phyloP scores from a whole-genome alignment of 2,329 filamentous ascomycete species.

The Penicillium digitatum region DNA sequence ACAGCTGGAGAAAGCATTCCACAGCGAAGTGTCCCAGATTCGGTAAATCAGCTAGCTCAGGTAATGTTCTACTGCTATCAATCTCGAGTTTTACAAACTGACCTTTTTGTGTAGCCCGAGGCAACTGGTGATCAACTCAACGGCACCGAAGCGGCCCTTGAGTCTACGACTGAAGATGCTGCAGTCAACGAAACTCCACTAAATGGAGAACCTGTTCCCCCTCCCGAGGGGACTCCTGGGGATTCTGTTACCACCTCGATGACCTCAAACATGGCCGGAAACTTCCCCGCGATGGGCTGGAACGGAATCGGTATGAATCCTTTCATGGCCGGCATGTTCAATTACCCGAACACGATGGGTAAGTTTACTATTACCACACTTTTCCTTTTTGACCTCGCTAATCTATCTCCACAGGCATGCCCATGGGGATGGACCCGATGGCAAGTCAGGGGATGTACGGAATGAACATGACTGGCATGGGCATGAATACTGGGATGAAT shows the following conservation, averaged over 20 bases:
- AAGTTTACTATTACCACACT: constrained; percentile 40
- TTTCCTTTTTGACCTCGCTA: constrained; percentile 20
- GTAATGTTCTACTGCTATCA: constrained; percentile 11
- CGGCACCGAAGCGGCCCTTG: constrained; percentile 9
- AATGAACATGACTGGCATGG: constrained; percentile 85
- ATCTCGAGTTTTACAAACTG: not conserved
- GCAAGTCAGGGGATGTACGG: constrained; percentile 49
- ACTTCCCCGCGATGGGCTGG: constrained; percentile 59
- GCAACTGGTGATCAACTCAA: constrained; percentile 9
- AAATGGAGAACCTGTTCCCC: not conserved
- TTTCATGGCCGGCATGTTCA: constrained; percentile 46
- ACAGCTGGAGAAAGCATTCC: constrained; percentile 2
- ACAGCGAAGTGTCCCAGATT: constrained; percentile 5
- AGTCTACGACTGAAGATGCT: constrained; percentile 12
- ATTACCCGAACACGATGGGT: constrained; percentile 89
- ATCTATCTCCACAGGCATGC: constrained; percentile 58
- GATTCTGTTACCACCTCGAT: constrained; percentile 25
- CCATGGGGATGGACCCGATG: constrained; percentile 73
- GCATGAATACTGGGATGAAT: constrained; percentile 71
- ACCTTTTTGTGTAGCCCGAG: constrained; percentile 12
- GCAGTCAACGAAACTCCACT: not conserved
- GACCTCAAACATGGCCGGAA: constrained; percentile 47
- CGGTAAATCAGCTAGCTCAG: constrained; percentile 11
- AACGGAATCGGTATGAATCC: constrained; percentile 65
- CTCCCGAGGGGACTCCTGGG: not conserved